phyloP scores from a whole-genome alignment of 352 stramenopile species.

The Phytophthora chlamydospora region DNA sequence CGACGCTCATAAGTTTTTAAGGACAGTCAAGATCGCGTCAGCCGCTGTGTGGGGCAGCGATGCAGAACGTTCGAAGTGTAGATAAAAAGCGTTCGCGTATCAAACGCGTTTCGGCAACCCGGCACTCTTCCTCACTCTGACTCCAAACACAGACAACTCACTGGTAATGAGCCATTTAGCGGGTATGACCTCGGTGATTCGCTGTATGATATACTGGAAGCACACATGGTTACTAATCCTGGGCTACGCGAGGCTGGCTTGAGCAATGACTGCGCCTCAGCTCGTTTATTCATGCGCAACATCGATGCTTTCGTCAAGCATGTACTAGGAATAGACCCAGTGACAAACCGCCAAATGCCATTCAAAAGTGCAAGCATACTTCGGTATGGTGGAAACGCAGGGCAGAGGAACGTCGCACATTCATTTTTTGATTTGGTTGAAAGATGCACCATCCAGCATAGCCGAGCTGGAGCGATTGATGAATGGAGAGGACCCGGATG shows the following conservation, averaged over 20 bases:
- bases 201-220: conserved; percentile 5
- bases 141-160: conserved; percentile 5
- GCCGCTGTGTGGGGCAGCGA: too few relatives aligned
- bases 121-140: too few relatives aligned
- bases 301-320: conserved; percentile 1
- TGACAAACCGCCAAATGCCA: background rate
- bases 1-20: too few relatives aligned
- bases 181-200: conserved; percentile 1
- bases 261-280: background rate
- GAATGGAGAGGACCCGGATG: too few relatives aligned
- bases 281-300: conserved; percentile 1
- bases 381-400: conserved; percentile 3
- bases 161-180: conserved; percentile 2
- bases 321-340: conserved; percentile 2
- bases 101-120: too few relatives aligned
- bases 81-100: too few relatives aligned
- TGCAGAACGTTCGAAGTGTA: too few relatives aligned
- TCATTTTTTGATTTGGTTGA: background rate
- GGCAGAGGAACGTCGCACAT: background rate
- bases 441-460: background rate
- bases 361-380: background rate
- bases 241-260: background rate
- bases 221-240: background rate
- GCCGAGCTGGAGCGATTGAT: too few relatives aligned
- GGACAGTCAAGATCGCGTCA: too few relatives aligned